Conservation (phyloP, 192 early-diverging fungal genomes). For the Entomortierella chlamydospora region DNA sequence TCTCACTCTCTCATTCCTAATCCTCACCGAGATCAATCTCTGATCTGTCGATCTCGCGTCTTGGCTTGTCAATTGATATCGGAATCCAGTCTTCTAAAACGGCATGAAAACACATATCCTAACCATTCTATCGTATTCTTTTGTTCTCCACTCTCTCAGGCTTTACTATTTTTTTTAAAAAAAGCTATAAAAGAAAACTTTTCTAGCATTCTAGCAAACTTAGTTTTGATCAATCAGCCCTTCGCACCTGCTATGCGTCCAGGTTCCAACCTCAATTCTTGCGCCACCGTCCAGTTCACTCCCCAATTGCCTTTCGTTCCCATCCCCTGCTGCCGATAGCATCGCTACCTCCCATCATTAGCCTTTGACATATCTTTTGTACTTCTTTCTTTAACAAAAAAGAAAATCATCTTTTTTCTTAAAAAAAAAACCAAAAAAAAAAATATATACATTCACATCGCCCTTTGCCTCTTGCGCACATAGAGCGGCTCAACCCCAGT, state of each 20-base stretch:
- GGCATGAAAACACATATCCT: too few relatives aligned
- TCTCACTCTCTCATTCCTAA: not conserved
- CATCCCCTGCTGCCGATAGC: conserved; percentile 58
- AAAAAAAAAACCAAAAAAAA: conserved; percentile 31
- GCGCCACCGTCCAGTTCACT: conserved; percentile 52
- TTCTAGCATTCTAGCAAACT: not conserved
- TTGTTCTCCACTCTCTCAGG: not conserved
- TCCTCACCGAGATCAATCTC: not conserved
- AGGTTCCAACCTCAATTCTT: conserved; percentile 53
- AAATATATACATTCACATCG: conserved; percentile 8
- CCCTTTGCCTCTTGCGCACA: conserved; percentile 1
- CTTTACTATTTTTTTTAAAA: not conserved
- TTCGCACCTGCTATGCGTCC: conserved; percentile 55
- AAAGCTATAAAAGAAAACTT: conserved; percentile 10
- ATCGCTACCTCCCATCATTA: conserved; percentile 32
- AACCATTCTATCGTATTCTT: not conserved
- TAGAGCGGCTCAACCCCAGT: conserved; percentile 2
- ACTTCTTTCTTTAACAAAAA: conserved; percentile 22
- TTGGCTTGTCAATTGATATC: too few relatives aligned
- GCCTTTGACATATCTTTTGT: conserved; percentile 15
- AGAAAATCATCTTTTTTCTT: conserved; percentile 21
- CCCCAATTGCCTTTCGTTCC: conserved; percentile 53
- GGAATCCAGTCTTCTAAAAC: too few relatives aligned
- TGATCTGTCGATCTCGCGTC: not conserved
- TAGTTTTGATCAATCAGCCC: conserved; percentile 29